Evolutionary conservation across 1,139 yeast species (phyloP), one percentile per base, ranked within the genome.

Genomic region (Geotrichum aggregatum): DNA sequence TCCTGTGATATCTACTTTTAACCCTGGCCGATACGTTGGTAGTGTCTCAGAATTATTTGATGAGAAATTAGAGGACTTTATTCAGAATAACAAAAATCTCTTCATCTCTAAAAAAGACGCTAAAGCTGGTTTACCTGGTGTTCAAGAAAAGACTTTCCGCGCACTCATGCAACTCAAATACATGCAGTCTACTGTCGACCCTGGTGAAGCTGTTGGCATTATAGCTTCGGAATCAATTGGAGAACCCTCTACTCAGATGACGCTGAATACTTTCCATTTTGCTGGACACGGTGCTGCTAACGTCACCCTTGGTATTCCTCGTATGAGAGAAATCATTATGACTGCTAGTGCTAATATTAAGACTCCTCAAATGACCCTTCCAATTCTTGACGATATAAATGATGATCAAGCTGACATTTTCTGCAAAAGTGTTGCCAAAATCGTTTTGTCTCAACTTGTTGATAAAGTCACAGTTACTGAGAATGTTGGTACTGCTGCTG

Each of bases 281-380:
- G 99, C 99, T 63, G 99, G 99, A 70, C 98, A 94, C 75, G 99
- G 99, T 81, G 99, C 98, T 55, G 98, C 98, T 48, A 94, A 94
- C 72, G 99, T 94, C 61, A 94, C 99, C 0, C 79, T 94, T 66
- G 99, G 99, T 85, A 94, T 94, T 68, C 99, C 99, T 47, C 96
- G 99, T 82, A 84, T 94, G 91, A 85, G 99, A 80, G 99, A 94
- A 80, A 94, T 94, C 68, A 91, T 94, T 68, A 94, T 94, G 98
- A 94, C 98, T 16, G 99, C 98, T 10, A 87, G 96, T 55, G 82
- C 96, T 19, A 75, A 87, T 52, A 94, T 94, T 66, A 88, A 89
- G 74, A 94, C 99, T 11, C 99, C 99, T 50, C 98, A 92, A 73
- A 94, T 94, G 98, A 83, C 94, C 2, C 76, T 94, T 63, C 98